These are phyloP conservation scores for Helicosporidium sp. DNA, from an alignment of 139 green algal genomes.

Conservation along the genomic window DNA sequence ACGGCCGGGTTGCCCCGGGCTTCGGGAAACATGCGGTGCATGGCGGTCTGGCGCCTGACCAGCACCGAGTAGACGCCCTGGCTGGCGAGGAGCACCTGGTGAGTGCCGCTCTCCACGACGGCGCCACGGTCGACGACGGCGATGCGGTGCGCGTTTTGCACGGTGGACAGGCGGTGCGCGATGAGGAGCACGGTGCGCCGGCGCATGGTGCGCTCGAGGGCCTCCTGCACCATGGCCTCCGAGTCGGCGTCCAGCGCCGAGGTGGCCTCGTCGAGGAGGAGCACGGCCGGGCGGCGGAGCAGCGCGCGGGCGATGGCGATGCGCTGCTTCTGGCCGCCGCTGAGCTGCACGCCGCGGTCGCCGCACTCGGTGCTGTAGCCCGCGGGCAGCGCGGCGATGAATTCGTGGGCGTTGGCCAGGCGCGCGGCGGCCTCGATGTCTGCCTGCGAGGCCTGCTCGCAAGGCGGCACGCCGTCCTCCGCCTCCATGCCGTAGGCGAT, in stretches of 20 bases:
- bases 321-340: slow-evolving; percentile 76
- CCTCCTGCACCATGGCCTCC: slow-evolving; percentile 69
- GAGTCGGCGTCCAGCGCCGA: slow-evolving; percentile 51
- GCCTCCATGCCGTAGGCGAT: slow-evolving; percentile 57
- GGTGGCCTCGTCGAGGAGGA: slow-evolving; percentile 90
- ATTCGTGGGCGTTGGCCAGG: slow-evolving; percentile 60
- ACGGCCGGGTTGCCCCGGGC: no score
- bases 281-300: slow-evolving; percentile 44
- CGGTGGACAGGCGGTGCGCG: slow-evolving; percentile 72
- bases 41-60: slow-evolving; percentile 36
- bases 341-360: slow-evolving; percentile 56
- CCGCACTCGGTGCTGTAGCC: slow-evolving; percentile 70
- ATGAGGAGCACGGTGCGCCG: slow-evolving; percentile 73
- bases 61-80: slow-evolving; percentile 33
- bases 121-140: slow-evolving; percentile 34
- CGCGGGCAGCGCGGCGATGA: slow-evolving; percentile 49
- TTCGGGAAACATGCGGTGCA: no score
- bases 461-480: slow-evolving; percentile 22
- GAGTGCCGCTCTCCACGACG: slow-evolving; percentile 35
- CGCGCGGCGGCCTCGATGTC: slow-evolving; percentile 18
- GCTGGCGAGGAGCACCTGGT: slow-evolving; percentile 31
- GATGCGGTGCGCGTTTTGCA: slow-evolving; percentile 64
- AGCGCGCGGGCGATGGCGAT: slow-evolving; percentile 82
- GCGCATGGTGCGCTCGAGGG: slow-evolving; percentile 64
- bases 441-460: slow-evolving; percentile 9